Conservation (phyloP, 495 filamentous ascomycete species). For the Penicillium waksmanii region DNA sequence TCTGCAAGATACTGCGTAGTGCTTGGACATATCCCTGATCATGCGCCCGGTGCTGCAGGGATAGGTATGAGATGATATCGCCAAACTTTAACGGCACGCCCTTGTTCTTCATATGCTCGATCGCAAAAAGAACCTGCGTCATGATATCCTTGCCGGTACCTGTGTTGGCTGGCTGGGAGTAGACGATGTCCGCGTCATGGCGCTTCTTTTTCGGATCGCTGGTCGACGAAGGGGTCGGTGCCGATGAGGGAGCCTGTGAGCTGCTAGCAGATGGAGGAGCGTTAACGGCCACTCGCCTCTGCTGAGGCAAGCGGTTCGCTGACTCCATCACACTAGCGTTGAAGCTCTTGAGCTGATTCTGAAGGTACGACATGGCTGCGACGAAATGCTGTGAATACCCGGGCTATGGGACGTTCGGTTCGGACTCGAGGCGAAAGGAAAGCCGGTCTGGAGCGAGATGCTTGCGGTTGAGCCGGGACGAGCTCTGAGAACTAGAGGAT, state of each 20-base stretch:
- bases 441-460: background rate
- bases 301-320: slow-evolving; percentile 46
- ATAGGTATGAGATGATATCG: slow-evolving; percentile 78
- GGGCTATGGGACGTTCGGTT: slow-evolving; percentile 4
- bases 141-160: slow-evolving; percentile 78
- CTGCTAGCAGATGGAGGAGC: slow-evolving; percentile 37
- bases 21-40: slow-evolving; percentile 50
- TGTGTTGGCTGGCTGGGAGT: slow-evolving; percentile 77
- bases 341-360: slow-evolving; percentile 53
- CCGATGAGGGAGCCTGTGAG: slow-evolving; percentile 45
- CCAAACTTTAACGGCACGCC: slow-evolving; percentile 67
- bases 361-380: slow-evolving; percentile 50
- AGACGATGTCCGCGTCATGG: slow-evolving; percentile 61
- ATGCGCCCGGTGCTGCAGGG: slow-evolving; percentile 57
- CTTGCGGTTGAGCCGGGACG: slow-evolving; percentile 9
- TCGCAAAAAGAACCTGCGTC: slow-evolving; percentile 81
- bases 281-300: slow-evolving; percentile 44
- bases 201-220: slow-evolving; percentile 62
- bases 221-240: slow-evolving; percentile 41
- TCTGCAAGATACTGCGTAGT: slow-evolving; percentile 46
- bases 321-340: slow-evolving; percentile 50
- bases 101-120: slow-evolving; percentile 82
- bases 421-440: slow-evolving; percentile 6
- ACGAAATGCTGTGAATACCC: background rate
- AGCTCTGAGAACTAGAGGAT: slow-evolving; percentile 13